Percentiles rank a stretch among this genome's conserved stretches.
These are phyloP conservation scores for Gossypium mustelinum DNA, from an alignment of 345 rosid genomes.

Conservation along the genomic window DNA sequence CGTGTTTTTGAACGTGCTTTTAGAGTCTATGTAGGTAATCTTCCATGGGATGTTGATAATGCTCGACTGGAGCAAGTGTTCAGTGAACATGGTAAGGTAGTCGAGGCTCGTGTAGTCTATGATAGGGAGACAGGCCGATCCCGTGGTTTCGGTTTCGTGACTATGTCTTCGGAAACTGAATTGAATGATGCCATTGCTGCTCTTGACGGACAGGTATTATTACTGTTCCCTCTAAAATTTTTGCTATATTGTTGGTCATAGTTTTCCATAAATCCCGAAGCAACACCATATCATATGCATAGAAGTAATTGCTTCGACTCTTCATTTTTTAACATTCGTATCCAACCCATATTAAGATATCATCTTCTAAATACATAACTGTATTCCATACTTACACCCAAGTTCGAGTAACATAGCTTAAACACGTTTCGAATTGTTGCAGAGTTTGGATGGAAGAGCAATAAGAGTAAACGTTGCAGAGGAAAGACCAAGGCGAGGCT, in stretches of 20 bases:
- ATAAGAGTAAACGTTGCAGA: slow-evolving; percentile 85
- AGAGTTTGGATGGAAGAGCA: slow-evolving; percentile 88
- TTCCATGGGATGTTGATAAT: slow-evolving; percentile 81
- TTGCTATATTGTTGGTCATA: background rate
- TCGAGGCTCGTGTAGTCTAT: slow-evolving; percentile 66
- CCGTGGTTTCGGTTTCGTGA: slow-evolving; percentile 92
- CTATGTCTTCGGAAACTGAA: slow-evolving; percentile 70
- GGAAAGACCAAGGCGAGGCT: slow-evolving; percentile 69
- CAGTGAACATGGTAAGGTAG: slow-evolving; percentile 86
- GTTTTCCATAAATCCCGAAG: background rate
- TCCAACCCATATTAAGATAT: no score
- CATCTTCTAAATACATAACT: background rate
- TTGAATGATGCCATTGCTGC: slow-evolving; percentile 86
- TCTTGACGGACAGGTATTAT: slow-evolving; percentile 82
- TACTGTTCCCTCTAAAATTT: background rate
- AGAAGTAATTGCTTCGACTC: no score
- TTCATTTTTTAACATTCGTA: background rate
- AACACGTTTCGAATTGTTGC: slow-evolving; percentile 20
- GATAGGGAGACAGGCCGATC: slow-evolving; percentile 94
- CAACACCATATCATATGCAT: background rate
- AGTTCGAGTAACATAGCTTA: background rate
- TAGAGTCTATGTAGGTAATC: slow-evolving; percentile 80
- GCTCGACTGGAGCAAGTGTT: slow-evolving; percentile 75
- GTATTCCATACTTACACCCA: background rate
- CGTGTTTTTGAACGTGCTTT: slow-evolving; percentile 46